Percentiles rank a stretch among this genome's conserved stretches.
Conservation (phyloP, 2,329 filamentous ascomycete genomes). For the Colletotrichum chlorophyti region DNA sequence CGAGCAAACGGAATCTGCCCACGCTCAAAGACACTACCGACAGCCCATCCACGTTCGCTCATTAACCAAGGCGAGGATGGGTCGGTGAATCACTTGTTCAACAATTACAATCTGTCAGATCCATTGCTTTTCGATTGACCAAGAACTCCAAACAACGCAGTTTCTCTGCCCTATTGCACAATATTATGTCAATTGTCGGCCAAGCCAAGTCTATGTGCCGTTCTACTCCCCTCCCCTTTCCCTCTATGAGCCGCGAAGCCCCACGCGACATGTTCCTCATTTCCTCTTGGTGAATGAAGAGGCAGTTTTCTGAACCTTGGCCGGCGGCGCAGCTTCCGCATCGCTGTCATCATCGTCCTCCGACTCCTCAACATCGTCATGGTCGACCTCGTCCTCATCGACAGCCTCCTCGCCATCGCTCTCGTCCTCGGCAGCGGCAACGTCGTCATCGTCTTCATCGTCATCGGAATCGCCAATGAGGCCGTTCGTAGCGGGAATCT, state of each 20-base stretch:
- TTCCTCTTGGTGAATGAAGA: constrained; percentile 44
- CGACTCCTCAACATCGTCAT: constrained; percentile 63
- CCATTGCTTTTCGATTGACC: constrained; percentile 18
- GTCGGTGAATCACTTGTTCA: neutral
- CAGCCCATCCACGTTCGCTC: no score
- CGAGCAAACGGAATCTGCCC: no score
- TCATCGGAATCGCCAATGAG: constrained; percentile 67
- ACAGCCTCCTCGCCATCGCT: constrained; percentile 55
- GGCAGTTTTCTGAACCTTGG: constrained; percentile 50
- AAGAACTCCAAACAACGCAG: constrained; percentile 17
- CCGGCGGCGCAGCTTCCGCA: constrained; percentile 53
- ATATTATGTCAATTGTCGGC: constrained; percentile 29
- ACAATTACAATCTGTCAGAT: neutral
- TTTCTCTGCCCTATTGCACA: constrained; percentile 24
- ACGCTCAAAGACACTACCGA: no score
- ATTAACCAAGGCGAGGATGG: no score
- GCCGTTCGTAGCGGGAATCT: constrained; percentile 61
- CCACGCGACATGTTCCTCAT: constrained; percentile 32
- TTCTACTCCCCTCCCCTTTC: constrained; percentile 7
- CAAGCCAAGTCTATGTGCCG: constrained; percentile 27
- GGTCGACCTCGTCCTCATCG: constrained; percentile 65
- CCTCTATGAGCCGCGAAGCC: neutral
- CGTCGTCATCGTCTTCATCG: constrained; percentile 50
- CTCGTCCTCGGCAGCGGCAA: constrained; percentile 49
- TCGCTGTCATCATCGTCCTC: constrained; percentile 64